Conservation (phyloP, 306 rosid species). For the Ormosia semicastrata region DNA sequence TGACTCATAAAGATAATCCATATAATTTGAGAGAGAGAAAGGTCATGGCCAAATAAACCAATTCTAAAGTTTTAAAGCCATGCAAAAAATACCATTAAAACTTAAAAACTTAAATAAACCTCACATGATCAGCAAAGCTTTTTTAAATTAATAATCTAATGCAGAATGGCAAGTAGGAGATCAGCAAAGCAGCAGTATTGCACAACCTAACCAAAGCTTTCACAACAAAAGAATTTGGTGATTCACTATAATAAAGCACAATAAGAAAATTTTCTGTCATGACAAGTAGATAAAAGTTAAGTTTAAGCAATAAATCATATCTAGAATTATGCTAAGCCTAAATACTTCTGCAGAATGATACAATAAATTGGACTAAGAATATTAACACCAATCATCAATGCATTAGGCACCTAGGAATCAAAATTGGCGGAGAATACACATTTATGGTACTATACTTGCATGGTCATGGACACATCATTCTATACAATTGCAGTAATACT, state of each 20-base stretch:
- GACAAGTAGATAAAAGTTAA: background rate
- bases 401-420: background rate
- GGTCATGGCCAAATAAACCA: too few species aligned
- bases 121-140: too few species aligned
- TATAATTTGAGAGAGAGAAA: constrained; percentile 19
- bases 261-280: background rate
- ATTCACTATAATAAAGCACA: background rate
- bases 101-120: constrained; percentile 26
- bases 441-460: background rate
- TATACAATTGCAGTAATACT: background rate
- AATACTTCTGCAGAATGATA: constrained; percentile 15
- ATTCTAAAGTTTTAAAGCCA: constrained; percentile 16
- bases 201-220: background rate
- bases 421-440: background rate
- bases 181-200: background rate
- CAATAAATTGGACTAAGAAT: background rate
- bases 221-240: background rate
- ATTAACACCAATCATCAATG: background rate
- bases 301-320: background rate
- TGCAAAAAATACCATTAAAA: background rate
- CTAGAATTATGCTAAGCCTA: background rate
- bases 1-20: constrained; percentile 15
- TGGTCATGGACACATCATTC: too few species aligned
- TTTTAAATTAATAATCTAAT: background rate
- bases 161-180: background rate